phyloP scores from a whole-genome alignment of 2,329 filamentous ascomycete genomes.

The Nemania bipapillata region DNA sequence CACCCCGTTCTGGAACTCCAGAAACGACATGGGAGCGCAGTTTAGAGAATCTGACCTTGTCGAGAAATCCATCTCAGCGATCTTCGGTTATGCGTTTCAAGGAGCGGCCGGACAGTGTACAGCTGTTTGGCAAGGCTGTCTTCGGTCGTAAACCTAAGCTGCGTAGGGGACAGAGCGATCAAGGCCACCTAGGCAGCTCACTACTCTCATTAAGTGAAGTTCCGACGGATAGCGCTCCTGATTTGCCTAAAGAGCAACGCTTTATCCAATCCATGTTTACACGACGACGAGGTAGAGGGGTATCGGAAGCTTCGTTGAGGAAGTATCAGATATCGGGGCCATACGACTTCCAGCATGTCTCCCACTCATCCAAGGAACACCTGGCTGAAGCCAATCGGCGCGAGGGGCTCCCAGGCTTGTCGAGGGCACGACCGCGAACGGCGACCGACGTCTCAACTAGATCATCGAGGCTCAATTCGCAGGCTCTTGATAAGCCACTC shows the following conservation, averaged over 20 bases:
- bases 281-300: conserved; percentile 57
- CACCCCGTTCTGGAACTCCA: conserved; percentile 60
- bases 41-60: conserved; percentile 62
- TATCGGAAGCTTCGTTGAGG: conserved; percentile 48
- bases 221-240: conserved; percentile 51
- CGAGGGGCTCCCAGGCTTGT: conserved; percentile 59
- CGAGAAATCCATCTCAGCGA: conserved; percentile 66
- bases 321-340: conserved; percentile 69
- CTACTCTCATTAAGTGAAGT: conserved; percentile 61
- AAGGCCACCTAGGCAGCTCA: conserved; percentile 61
- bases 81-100: conserved; percentile 64
- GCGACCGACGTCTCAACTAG: conserved; percentile 27
- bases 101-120: conserved; percentile 68
- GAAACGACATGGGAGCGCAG: conserved; percentile 62
- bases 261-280: conserved; percentile 64
- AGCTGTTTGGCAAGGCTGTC: conserved; percentile 68
- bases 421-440: conserved; percentile 47
- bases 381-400: conserved; percentile 56
- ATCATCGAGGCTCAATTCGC: conserved; percentile 8
- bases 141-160: conserved; percentile 66
- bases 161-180: conserved; percentile 63
- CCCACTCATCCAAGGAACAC: conserved; percentile 66
- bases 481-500: conserved; percentile 38
- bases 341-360: conserved; percentile 74
- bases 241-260: conserved; percentile 55